Evolutionary conservation across 225 moss, liverwort and hornwort genomes (phyloP).

Genomic region (Pseudoscleropodium purum): DNA sequence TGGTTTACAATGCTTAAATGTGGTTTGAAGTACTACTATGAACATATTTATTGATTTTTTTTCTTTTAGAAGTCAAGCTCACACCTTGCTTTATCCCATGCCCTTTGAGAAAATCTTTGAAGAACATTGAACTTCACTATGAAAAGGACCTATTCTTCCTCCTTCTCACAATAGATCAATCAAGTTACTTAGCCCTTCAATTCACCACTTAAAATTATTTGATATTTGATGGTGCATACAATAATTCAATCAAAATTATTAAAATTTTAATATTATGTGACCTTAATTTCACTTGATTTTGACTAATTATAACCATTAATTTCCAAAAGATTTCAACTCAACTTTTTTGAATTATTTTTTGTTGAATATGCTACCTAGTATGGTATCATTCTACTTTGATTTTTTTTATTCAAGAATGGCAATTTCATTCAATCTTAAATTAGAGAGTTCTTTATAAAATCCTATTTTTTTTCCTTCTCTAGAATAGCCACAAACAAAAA

Average conservation of each 20-base stretch:
- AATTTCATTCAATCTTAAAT: neutral
- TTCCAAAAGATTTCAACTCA: neutral
- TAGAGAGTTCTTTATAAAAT: neutral
- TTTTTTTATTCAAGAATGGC: neutral
- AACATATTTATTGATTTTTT: neutral
- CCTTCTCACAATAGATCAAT: neutral
- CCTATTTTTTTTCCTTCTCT: neutral
- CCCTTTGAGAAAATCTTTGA: fast-evolving
- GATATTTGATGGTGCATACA: neutral
- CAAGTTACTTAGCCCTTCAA: too few species aligned
- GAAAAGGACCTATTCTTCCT: fast-evolving
- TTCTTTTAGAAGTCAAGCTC: neutral
- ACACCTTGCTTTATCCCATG: neutral
- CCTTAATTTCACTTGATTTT: neutral
- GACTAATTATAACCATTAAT: neutral
- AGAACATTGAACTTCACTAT: neutral
- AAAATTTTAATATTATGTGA: neutral
- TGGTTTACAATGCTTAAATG: neutral
- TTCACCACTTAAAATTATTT: neutral
- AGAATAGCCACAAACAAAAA: neutral
- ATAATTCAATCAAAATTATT: neutral
- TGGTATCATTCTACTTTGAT: neutral
- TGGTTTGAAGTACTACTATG: neutral
- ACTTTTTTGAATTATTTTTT: neutral
- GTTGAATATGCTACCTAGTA: fast-evolving